Conservation (phyloP, 116 monocot genomes). For the Posidonia oceanica region DNA sequence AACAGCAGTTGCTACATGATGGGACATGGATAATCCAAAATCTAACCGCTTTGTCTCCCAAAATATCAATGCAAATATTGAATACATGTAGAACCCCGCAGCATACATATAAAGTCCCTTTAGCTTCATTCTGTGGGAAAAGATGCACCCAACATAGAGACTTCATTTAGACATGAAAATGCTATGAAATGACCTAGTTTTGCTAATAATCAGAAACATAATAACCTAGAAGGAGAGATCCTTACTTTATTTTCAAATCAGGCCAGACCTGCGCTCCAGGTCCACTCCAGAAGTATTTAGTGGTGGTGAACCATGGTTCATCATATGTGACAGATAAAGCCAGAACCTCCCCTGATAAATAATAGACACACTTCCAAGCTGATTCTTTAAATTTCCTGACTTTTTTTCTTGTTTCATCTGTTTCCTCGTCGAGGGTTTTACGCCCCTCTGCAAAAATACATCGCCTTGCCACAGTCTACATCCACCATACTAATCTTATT, state of each 20-base stretch:
- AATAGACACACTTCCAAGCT: slow-evolving; percentile 68
- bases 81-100: slow-evolving; percentile 43
- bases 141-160: slow-evolving; percentile 4
- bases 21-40: slow-evolving; percentile 36
- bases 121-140: slow-evolving; percentile 53
- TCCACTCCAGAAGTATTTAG: slow-evolving; percentile 78
- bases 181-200: not conserved
- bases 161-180: not conserved
- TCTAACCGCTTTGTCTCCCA: slow-evolving; percentile 49
- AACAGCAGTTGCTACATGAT: slow-evolving; percentile 71
- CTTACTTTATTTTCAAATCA: slow-evolving; percentile 83
- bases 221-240: not conserved
- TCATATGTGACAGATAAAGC: slow-evolving; percentile 60
- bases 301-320: slow-evolving; percentile 80
- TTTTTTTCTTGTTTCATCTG: slow-evolving; percentile 31
- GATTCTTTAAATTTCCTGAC: slow-evolving; percentile 64
- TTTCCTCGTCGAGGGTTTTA: slow-evolving; percentile 21
- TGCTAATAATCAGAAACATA: not conserved
- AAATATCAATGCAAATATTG: slow-evolving; percentile 38
- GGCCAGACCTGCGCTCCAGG: slow-evolving; percentile 90
- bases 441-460: slow-evolving; percentile 26
- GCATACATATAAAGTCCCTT: slow-evolving; percentile 50
- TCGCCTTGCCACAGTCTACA: slow-evolving; percentile 28
- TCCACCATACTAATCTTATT: not conserved
- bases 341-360: slow-evolving; percentile 51